Conservation (phyloP, 192 early-diverging fungal species). For the Radiomyces spectabilis region DNA sequence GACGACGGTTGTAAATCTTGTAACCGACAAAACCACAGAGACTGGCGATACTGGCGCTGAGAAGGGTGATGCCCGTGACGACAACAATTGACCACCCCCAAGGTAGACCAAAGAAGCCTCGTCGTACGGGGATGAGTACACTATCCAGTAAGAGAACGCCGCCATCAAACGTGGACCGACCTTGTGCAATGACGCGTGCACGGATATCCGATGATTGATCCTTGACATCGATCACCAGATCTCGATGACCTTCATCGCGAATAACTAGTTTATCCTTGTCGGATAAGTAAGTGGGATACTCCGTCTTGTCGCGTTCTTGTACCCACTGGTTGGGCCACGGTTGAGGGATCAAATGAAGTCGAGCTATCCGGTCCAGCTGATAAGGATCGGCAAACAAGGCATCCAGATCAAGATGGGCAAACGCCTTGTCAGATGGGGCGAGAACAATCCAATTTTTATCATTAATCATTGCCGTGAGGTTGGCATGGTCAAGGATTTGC, state of each 20-base stretch:
- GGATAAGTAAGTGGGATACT: conserved; percentile 15
- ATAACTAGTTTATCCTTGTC: conserved; percentile 14
- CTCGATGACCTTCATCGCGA: background rate
- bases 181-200: background rate
- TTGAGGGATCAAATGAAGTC: conserved; percentile 57
- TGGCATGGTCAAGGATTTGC: conserved; percentile 27
- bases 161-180: background rate
- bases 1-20: conserved; percentile 8
- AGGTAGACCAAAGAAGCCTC: conserved; percentile 8
- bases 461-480: conserved; percentile 26
- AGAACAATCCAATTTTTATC: conserved; percentile 34
- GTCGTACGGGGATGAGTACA: conserved; percentile 6
- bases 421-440: conserved; percentile 46
- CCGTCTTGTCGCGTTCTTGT: too few species aligned
- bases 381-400: conserved; percentile 23
- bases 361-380: conserved; percentile 41
- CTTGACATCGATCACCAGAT: conserved; percentile 4
- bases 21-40: conserved; percentile 2
- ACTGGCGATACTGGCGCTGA: background rate
- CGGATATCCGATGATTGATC: conserved; percentile 6
- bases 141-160: conserved; percentile 9
- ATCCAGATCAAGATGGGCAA: conserved; percentile 30
- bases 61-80: background rate
- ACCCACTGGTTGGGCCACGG: too few species aligned
- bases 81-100: conserved; percentile 7